These are phyloP conservation scores for Macrocystidia cucumis DNA, from an alignment of 1,284 basidiomycete genomes.

Conservation along the genomic window DNA sequence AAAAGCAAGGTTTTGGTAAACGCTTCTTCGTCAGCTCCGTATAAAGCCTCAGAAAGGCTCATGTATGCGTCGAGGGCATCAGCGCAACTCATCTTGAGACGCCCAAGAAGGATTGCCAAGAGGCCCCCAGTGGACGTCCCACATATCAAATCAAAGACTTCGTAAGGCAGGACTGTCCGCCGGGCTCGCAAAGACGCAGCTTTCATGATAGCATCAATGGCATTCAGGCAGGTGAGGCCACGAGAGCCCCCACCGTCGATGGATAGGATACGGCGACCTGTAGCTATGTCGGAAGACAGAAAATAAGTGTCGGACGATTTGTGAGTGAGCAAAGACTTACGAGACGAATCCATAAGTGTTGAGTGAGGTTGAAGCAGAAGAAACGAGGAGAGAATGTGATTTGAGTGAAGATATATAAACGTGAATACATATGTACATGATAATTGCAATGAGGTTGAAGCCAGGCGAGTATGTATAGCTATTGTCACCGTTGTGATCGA, in stretches of 20 bases:
- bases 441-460: too few species aligned
- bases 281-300: not conserved
- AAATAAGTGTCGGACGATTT: too few species aligned
- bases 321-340: too few species aligned
- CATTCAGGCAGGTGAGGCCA: conserved; percentile 14
- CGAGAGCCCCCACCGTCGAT: conserved; percentile 21
- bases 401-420: too few species aligned
- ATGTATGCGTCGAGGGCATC: conserved; percentile 20
- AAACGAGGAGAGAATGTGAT: too few species aligned
- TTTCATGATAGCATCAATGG: conserved; percentile 16
- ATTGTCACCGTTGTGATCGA: too few species aligned
- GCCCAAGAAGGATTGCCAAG: conserved; percentile 22
- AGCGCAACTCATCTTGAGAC: conserved; percentile 19
- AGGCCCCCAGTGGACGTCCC: conserved; percentile 23
- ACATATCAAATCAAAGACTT: conserved; percentile 23
- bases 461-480: too few species aligned
- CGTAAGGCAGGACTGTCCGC: conserved; percentile 14
- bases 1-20: too few species aligned
- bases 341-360: too few species aligned
- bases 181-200: conserved; percentile 9
- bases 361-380: too few species aligned
- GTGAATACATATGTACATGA: too few species aligned
- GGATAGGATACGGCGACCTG: conserved; percentile 14
- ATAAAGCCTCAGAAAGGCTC: conserved; percentile 10
- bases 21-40: conserved; percentile 7